Conservation (phyloP, 2,329 filamentous ascomycete genomes). For the Ascochyta lentis region DNA sequence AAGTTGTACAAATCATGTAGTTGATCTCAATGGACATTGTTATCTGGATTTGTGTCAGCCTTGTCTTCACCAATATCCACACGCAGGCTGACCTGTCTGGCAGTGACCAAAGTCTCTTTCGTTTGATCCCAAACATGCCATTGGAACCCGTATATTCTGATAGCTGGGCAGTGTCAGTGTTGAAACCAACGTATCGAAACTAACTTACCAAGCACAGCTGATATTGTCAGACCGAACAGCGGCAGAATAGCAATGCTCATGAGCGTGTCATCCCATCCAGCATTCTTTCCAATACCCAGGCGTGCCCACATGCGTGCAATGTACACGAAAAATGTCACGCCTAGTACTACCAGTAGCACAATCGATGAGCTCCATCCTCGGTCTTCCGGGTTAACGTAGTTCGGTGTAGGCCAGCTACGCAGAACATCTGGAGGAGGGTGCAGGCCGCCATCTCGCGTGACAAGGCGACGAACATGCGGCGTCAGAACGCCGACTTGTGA, state of each 20-base stretch:
- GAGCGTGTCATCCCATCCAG: slow-evolving; percentile 57
- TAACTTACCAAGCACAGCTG: slow-evolving; percentile 34
- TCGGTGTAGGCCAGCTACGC: slow-evolving; percentile 55
- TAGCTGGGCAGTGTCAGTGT: slow-evolving; percentile 29
- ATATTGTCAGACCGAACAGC: slow-evolving; percentile 40
- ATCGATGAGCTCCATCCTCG: slow-evolving; percentile 54
- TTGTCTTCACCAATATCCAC: neutral
- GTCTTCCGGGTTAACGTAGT: slow-evolving; percentile 55
- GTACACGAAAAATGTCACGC: slow-evolving; percentile 51
- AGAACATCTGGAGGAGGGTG: slow-evolving; percentile 52
- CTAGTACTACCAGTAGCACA: slow-evolving; percentile 50
- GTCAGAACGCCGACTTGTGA: slow-evolving; percentile 6
- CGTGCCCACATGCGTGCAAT: slow-evolving; percentile 57
- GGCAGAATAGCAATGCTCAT: slow-evolving; percentile 54
- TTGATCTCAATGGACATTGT: slow-evolving; percentile 40
- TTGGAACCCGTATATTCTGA: slow-evolving; percentile 40
- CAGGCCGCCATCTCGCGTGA: slow-evolving; percentile 37
- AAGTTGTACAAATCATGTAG: slow-evolving; percentile 37
- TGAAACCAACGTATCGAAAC: no score
- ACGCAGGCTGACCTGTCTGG: slow-evolving; percentile 29
- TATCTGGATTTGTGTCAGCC: slow-evolving; percentile 27
- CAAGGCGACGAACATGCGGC: slow-evolving; percentile 16
- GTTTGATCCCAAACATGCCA: slow-evolving; percentile 46
- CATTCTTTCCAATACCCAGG: slow-evolving; percentile 52
- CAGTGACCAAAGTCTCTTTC: slow-evolving; percentile 21